Percentiles rank a stretch among this genome's conserved stretches.
phyloP scores from a whole-genome alignment of 441 rosid species.

The Adansonia gregorii region DNA sequence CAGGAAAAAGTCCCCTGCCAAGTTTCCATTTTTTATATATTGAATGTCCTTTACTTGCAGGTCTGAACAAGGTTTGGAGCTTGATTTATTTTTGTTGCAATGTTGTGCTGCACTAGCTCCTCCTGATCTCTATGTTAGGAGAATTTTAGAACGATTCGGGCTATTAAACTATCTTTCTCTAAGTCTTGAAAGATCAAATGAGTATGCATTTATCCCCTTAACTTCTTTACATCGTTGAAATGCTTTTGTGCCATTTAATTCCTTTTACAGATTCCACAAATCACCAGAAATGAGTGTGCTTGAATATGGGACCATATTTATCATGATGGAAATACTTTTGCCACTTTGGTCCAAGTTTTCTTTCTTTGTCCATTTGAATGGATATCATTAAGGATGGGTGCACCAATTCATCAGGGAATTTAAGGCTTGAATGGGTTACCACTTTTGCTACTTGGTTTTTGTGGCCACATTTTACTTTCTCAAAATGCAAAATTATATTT shows the following conservation, averaged over 20 bases:
- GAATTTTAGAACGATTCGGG: slow-evolving; percentile 88
- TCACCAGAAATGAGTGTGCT: too few relatives aligned
- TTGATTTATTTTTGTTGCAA: slow-evolving; percentile 96
- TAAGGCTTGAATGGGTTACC: too few relatives aligned
- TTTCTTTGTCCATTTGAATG: slow-evolving; percentile 12
- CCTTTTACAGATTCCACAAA: background rate
- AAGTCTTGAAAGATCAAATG: slow-evolving; percentile 52
- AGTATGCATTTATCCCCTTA: slow-evolving; percentile 55
- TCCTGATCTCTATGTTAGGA: slow-evolving; percentile 72
- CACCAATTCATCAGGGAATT: too few relatives aligned
- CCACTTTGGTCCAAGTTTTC: background rate
- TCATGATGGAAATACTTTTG: background rate
- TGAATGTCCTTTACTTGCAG: slow-evolving; percentile 50
- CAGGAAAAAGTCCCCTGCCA: background rate
- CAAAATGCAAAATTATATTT: too few relatives aligned
- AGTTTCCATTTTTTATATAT: slow-evolving; percentile 5
- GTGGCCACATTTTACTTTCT: too few relatives aligned
- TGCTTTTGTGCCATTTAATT: slow-evolving; percentile 12
- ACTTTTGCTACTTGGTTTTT: too few relatives aligned
- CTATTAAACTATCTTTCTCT: slow-evolving; percentile 67
- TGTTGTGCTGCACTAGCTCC: slow-evolving; percentile 99
- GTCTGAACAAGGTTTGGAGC: slow-evolving; percentile 95
- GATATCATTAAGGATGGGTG: background rate
- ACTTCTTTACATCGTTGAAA: slow-evolving; percentile 2
- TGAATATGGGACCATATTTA: background rate